Evolutionary conservation across 371 early-diverging fungal species (phyloP), one percentile per base, ranked within the genome.

Genomic region (Actinomortierella ambigua): DNA sequence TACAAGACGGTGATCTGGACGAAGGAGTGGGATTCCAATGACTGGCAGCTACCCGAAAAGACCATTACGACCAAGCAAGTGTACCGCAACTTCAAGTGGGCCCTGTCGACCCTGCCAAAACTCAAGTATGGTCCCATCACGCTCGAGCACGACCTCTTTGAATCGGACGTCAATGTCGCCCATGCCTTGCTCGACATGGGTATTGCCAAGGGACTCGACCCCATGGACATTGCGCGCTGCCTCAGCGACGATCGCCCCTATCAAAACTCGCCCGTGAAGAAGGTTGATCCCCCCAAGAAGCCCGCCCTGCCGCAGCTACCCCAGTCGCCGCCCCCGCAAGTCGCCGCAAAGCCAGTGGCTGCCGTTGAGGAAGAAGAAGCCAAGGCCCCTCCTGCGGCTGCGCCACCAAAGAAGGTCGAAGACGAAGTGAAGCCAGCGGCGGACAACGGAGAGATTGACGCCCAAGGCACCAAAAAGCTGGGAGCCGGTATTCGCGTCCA

Each of bases 131-230:
- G 77, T 42, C 55, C 65, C 59, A 75, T 78, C 48, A 69, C 78
- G 1, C 61, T 78, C 24, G 71, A 78, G 50, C 75, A 78, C 58
- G 78, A 75, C 65, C 70, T 70, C 7, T 71, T 70, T 41, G 49
- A 61, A 22, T 64, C 65, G 14, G 80, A 81, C 11, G 81, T 84
- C 7, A 79, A 89, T 76, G 75, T 86, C 67, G 79, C 90, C 57
- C 58, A 58, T 13, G 49, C 60, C 5, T 20, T 69, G 4, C 44
- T 69, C 39, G 64, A 69, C 18, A 64, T 69, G 69, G 69, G 69
- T 34, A 63, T 69, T 42, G 57, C 56, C 41, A 53, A 64, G 58
- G 69, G 69, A 18, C 47, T 69, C 28, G 53, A 69, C 40, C 69
- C 69, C 41, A 69, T 69, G 69, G 64, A 69, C 47, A 69, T 69